phyloP scores from a whole-genome alignment of 257 asterid genomes.

The Asclepias syriaca region DNA sequence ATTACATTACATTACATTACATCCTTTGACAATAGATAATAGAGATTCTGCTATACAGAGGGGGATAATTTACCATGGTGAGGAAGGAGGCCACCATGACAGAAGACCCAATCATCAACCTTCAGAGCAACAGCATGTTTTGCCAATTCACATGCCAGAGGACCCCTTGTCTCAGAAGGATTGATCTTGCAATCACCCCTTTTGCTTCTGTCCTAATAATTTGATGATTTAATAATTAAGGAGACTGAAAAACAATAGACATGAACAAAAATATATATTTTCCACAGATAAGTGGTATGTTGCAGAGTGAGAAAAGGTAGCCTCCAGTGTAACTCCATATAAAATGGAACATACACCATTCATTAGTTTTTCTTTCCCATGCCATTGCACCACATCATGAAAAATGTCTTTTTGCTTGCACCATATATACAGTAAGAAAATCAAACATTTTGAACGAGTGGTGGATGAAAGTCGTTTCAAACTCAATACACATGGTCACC shows the following conservation, averaged over 20 bases:
- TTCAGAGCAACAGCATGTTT: constrained; percentile 72
- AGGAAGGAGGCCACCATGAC: constrained; percentile 98
- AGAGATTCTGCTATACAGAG: not conserved
- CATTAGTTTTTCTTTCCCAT: too few relatives aligned
- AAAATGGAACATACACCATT: too few relatives aligned
- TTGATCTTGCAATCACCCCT: constrained; percentile 83
- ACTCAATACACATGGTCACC: too few relatives aligned
- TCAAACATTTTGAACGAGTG: too few relatives aligned
- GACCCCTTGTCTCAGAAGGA: constrained; percentile 93
- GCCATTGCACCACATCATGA: too few relatives aligned
- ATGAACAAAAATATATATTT: not conserved
- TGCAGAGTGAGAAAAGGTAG: too few relatives aligned
- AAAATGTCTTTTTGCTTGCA: too few relatives aligned
- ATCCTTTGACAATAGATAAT: not conserved
- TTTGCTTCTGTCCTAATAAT: constrained; percentile 95
- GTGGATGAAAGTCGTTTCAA: too few relatives aligned
- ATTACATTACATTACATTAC: not conserved
- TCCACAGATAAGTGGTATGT: too few relatives aligned
- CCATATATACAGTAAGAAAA: too few relatives aligned
- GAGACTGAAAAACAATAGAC: constrained; percentile 3
- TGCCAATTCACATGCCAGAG: constrained; percentile 81
- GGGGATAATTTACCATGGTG: constrained; percentile 63
- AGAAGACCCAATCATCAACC: constrained; percentile 91
- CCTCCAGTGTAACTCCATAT: too few relatives aligned
- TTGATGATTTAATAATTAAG: constrained; percentile 30